phyloP scores from a whole-genome alignment of 345 rosid genomes.

The Populus euphratica region DNA sequence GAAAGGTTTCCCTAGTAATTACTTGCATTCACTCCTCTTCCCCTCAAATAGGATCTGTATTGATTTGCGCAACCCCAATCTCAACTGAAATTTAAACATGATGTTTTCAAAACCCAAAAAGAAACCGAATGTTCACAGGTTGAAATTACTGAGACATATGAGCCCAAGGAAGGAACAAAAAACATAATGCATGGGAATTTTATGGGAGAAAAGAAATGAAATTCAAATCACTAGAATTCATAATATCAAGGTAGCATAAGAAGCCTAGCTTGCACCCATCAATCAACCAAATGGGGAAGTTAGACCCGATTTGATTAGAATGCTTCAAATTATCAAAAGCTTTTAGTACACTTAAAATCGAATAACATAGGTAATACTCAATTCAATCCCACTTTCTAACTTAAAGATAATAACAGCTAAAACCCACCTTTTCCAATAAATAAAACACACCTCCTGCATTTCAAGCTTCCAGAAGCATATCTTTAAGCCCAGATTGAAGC shows the following conservation, averaged over 20 bases:
- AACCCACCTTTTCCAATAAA: background rate
- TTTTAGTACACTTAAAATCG: background rate
- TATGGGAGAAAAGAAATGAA: background rate
- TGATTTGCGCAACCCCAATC: background rate
- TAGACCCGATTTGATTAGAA: background rate
- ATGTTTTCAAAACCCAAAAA: background rate
- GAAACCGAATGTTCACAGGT: background rate
- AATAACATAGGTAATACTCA: background rate
- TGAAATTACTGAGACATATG: too few species aligned
- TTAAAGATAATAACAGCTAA: background rate
- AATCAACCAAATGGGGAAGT: slow-evolving; percentile 1
- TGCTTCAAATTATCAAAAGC: slow-evolving; percentile 12
- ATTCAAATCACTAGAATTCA: background rate
- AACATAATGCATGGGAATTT: background rate
- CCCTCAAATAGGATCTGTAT: background rate
- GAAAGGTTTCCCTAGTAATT: background rate
- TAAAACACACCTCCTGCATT: background rate
- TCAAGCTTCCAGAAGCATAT: background rate
- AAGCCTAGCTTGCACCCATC: background rate
- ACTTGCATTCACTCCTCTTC: background rate
- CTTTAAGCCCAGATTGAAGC: background rate
- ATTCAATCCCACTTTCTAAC: background rate
- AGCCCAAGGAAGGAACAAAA: background rate
- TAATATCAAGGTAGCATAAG: background rate
- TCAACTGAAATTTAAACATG: background rate